Evolutionary conservation across 495 filamentous ascomycete genomes (phyloP), one percentile per base, ranked within the genome.

Genomic region (Aspergillus bertholletiae): DNA sequence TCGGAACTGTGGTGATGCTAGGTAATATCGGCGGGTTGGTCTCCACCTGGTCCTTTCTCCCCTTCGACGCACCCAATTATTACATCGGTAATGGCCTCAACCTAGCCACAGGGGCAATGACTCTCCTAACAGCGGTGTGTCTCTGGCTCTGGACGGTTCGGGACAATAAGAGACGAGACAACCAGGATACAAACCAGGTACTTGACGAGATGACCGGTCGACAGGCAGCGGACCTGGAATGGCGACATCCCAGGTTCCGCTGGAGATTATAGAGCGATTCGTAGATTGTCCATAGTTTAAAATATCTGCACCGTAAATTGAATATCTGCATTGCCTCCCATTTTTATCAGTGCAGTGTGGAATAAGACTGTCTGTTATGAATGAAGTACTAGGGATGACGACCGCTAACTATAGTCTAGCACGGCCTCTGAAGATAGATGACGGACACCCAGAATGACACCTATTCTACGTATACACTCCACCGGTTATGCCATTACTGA

Each of bases 31-130:
- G 88, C 26, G 87, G 87, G 0, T 62, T 91, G 34, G 79, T 91
- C 61, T 76, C 82, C 2, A 89, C 86, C 13, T 90, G 87, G 87
- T 75, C 73, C 3, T 91, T 88, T 64, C 62, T 89, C 30, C 76
- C 81, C 0, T 81, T 63, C 39, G 86, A 90, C 63, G 79, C 62
- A 0, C 87, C 88, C 5, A 72, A 88, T 51, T 91, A 87, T 65
- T 83, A 72, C 49, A 87, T 89, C 56, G 87, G 88, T 1, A 89
- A 91, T 66, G 86, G 86, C 0, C 64, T 91, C 32, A 89, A 90
- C 61, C 66, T 89, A 15, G 87, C 84, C 0, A 82, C 69, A n/a
- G 67, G 69, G 21, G 80, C 76, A 8, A 61, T 89, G 6, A 8
- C 88, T 13, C 13, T 83, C 4, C n/a, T n/a, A n/a, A 11, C 37